phyloP scores from a whole-genome alignment of 1,284 basidiomycete species.

The Ceratobasidium theobromae region DNA sequence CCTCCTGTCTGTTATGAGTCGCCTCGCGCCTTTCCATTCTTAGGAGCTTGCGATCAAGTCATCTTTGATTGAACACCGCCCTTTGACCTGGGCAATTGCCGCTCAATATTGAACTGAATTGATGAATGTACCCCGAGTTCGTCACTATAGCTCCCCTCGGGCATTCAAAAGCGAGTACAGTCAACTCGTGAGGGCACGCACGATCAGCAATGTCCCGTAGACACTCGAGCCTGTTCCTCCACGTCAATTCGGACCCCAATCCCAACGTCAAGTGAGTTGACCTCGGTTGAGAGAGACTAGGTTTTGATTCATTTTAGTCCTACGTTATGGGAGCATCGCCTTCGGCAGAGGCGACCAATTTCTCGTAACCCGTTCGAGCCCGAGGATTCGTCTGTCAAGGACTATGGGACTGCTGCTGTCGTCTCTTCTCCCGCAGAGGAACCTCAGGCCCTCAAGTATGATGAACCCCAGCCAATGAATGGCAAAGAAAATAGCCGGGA shows the following conservation, averaged over 20 bases:
- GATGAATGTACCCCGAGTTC: too few species aligned
- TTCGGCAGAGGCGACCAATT: constrained; percentile 10
- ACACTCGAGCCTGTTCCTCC: constrained; percentile 4
- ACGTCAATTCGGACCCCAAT: constrained; percentile 5
- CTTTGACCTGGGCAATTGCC: too few species aligned
- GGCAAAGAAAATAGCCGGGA: too few species aligned
- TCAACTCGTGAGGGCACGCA: too few species aligned
- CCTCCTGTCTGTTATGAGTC: too few species aligned
- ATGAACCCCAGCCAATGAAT: not conserved
- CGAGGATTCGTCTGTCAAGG: not conserved
- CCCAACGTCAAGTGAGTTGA: constrained; percentile 4
- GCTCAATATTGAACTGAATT: too few species aligned
- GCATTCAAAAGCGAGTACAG: too few species aligned
- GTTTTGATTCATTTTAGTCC: not conserved
- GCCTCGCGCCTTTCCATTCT: too few species aligned
- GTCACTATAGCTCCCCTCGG: too few species aligned
- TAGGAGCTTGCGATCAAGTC: too few species aligned
- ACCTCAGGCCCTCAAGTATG: not conserved
- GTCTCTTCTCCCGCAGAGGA: not conserved
- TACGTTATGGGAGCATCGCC: constrained; percentile 18
- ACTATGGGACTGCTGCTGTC: not conserved
- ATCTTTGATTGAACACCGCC: too few species aligned
- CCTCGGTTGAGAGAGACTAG: not conserved
- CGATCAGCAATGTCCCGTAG: not conserved
- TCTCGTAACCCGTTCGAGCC: constrained; percentile 21